Conservation (phyloP, 129 eudicot genomes). For the Kitagawia praeruptora region DNA sequence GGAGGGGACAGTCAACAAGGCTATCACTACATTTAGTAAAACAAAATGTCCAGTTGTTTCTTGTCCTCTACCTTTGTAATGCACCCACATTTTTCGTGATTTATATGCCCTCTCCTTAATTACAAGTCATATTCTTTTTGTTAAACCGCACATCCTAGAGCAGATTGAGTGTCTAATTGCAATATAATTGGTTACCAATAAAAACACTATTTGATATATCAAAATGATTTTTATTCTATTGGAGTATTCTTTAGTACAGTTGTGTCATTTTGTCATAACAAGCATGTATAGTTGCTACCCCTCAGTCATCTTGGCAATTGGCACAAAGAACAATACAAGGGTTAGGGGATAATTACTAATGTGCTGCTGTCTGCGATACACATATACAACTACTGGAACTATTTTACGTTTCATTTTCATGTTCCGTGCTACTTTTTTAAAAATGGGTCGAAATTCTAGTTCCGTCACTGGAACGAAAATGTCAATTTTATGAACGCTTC, state of each 20-base stretch:
- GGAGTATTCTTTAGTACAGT: no score
- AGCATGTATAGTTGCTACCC: not conserved
- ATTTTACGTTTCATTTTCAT: no score
- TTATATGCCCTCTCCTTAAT: not conserved
- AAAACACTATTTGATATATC: no score
- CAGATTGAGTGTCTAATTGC: not conserved
- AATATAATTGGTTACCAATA: no score
- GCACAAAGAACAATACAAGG: not conserved
- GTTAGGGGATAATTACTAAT: no score
- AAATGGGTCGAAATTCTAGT: not conserved
- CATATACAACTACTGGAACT: no score
- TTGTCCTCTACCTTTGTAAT: not conserved
- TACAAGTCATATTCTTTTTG: not conserved
- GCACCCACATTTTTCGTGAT: not conserved
- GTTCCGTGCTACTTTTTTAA: no score
- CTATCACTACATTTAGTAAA: not conserved
- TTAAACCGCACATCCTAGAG: not conserved
- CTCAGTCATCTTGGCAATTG: not conserved
- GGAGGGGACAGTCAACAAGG: constrained; percentile 4
- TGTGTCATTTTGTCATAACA: not conserved
- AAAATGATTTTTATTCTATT: no score
- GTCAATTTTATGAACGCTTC: no score
- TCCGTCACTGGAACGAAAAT: not conserved
- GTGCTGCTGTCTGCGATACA: no score
- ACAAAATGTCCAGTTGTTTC: not conserved